Evolutionary conservation across 2,329 filamentous ascomycete genomes (phyloP), one percentile per base, ranked within the genome.

Genomic region (Blastomyces parvus): DNA sequence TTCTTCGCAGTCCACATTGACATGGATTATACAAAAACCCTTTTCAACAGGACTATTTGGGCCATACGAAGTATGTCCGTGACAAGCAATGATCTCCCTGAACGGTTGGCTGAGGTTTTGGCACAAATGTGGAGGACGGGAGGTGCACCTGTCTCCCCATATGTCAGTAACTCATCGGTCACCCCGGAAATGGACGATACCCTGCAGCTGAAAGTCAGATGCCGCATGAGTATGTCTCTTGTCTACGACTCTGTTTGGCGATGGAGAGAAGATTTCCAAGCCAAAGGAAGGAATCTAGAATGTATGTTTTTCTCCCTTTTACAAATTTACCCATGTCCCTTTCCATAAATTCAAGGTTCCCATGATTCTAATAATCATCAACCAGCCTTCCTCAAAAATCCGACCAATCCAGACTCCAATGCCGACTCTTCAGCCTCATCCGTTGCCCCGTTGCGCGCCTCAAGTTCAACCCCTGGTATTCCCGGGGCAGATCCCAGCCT

Each of bases 341-440:
- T 52, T n/a, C 17, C 36, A 61, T 42, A n/a, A n/a, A 63, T 62
- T 4, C 25, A 22, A 17, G 14, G 36, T 38, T 38, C n/a, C 33
- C 65, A 62, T 67, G 64, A 69, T 70, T 69, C 60, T 55, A 59
- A 62, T 68, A 73, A 73, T 75, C 64, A 33, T 56, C 52, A 38
- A 46, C 17, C 60, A 80, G 80, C 80, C 77, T 91, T 89, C 68
- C 84, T 91, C 65, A 91, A 93, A 73, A 90, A 94, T 71, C 90
- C 91, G 53, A 96, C 91, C 63, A 88, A 93, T 72, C 89, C 89
- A 53, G 89, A 94, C 74, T 90, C 88, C 61, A 84, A 85, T 71
- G 86, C 86, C 72, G 87, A 90, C 74, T 89, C 86, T 62, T 88
- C 87, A 66, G 83, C 85, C 63, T 89, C 86, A 19, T 79, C 78